A percentile compares a stretch with the other conserved stretches of the same genome.
Conservation (phyloP, 2,329 filamentous ascomycete genomes). For the Aureobasidium subglaciale region DNA sequence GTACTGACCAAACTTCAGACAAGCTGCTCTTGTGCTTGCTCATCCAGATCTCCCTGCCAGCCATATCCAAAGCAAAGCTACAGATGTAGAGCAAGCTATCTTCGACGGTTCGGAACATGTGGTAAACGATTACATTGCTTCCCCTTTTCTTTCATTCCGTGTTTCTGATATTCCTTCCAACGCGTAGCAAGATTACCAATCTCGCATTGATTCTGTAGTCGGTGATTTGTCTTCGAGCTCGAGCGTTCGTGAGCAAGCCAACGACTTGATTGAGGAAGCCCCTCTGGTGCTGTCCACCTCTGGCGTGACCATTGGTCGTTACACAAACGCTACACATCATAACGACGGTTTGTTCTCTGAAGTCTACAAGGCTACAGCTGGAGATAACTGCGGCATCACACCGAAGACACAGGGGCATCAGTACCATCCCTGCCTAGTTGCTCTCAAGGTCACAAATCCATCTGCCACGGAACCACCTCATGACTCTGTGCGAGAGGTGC, state of each 20-base stretch:
- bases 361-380: constrained; percentile 62
- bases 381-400: constrained; percentile 20
- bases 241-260: neutral
- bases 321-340: constrained; percentile 50
- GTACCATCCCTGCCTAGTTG: constrained; percentile 29
- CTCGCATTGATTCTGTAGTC: constrained; percentile 2
- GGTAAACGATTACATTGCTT: neutral
- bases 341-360: constrained; percentile 70
- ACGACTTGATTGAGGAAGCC: constrained; percentile 14
- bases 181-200: constrained; percentile 1
- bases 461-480: constrained; percentile 71
- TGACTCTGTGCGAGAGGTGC: constrained; percentile 70
- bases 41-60: neutral
- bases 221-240: neutral
- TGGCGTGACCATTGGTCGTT: constrained; percentile 46
- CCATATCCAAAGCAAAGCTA: constrained; percentile 10
- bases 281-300: constrained; percentile 20
- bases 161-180: neutral
- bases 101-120: neutral
- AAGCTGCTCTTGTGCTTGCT: constrained; percentile 1
- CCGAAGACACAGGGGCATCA: neutral
- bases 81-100: neutral
- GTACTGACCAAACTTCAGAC: constrained; percentile 1
- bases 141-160: no score
- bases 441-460: constrained; percentile 80